Percentiles rank a stretch among this genome's conserved stretches.
These are phyloP conservation scores for Wickerhamomyces canadensis DNA, from an alignment of 805 yeast species.

Conservation along the genomic window DNA sequence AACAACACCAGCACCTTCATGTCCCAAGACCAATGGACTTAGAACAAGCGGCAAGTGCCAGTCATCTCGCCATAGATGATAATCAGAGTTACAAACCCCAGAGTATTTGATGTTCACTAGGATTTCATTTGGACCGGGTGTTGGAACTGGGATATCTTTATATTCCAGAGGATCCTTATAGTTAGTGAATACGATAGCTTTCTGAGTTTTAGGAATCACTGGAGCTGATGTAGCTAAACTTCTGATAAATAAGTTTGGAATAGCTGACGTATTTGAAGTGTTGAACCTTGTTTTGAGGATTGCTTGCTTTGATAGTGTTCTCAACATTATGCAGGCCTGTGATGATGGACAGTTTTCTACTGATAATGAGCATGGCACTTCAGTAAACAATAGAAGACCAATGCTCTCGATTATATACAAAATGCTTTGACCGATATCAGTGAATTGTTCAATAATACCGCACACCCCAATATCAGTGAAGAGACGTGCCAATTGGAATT, in stretches of 20 bases:
- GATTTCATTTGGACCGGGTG: constrained; percentile 47
- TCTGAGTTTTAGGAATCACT: constrained; percentile 38
- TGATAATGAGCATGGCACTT: no score
- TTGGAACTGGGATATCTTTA: constrained; percentile 47
- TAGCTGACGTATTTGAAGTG: no score
- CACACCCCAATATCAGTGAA: no score
- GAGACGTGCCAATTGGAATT: no score
- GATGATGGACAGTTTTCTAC: no score
- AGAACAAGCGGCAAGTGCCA: constrained; percentile 47
- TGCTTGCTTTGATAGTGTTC: background rate
- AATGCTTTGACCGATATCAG: no score
- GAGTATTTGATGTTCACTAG: constrained; percentile 51
- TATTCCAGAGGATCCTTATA: constrained; percentile 39
- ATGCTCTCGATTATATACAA: no score
- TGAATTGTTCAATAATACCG: no score
- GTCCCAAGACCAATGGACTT: constrained; percentile 54
- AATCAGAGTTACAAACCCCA: constrained; percentile 58
- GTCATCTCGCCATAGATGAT: constrained; percentile 59
- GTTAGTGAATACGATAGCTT: constrained; percentile 43
- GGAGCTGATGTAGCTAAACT: constrained; percentile 3
- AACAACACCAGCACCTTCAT: constrained; percentile 59
- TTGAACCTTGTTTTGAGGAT: background rate
- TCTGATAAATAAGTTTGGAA: background rate
- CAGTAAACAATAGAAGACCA: no score
- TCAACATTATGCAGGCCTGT: constrained; percentile 4